phyloP scores from a whole-genome alignment of 1,139 yeast genomes.

The Yamadazyma epiphylla region DNA sequence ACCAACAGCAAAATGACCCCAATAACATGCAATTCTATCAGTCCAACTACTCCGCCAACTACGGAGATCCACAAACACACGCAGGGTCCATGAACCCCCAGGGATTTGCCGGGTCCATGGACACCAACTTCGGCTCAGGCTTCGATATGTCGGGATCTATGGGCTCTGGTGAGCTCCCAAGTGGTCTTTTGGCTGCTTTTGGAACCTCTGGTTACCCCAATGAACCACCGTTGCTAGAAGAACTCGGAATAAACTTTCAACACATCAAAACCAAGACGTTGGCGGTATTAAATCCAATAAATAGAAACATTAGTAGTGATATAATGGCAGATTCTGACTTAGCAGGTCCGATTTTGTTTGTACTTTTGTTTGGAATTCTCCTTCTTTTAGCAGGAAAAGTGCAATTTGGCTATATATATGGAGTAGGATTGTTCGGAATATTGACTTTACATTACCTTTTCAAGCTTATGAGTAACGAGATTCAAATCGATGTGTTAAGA shows the following conservation, averaged over 20 bases:
- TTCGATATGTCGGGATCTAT: conserved; percentile 45
- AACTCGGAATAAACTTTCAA: conserved; percentile 85
- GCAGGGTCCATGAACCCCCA: conserved; percentile 5
- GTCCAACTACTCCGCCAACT: conserved; percentile 32
- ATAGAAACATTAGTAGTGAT: conserved; percentile 57
- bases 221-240: conserved; percentile 90
- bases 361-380: conserved; percentile 82
- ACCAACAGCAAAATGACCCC: conserved; percentile 32
- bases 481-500: conserved; percentile 61
- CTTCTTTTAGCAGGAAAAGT: conserved; percentile 84
- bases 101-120: conserved; percentile 36
- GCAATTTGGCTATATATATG: conserved; percentile 95
- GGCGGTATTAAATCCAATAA: conserved; percentile 80
- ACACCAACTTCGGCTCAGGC: conserved; percentile 32
- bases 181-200: conserved; percentile 86
- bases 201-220: conserved; percentile 92
- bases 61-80: conserved; percentile 17
- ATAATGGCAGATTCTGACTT: conserved; percentile 88
- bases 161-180: conserved; percentile 57
- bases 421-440: conserved; percentile 92
- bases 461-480: conserved; percentile 71
- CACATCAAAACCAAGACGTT: conserved; percentile 84
- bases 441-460: conserved; percentile 78
- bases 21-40: conserved; percentile 46
- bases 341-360: conserved; percentile 93